Evolutionary conservation across 2,329 filamentous ascomycete genomes (phyloP).

Genomic region (Fusarium gaditjirri): DNA sequence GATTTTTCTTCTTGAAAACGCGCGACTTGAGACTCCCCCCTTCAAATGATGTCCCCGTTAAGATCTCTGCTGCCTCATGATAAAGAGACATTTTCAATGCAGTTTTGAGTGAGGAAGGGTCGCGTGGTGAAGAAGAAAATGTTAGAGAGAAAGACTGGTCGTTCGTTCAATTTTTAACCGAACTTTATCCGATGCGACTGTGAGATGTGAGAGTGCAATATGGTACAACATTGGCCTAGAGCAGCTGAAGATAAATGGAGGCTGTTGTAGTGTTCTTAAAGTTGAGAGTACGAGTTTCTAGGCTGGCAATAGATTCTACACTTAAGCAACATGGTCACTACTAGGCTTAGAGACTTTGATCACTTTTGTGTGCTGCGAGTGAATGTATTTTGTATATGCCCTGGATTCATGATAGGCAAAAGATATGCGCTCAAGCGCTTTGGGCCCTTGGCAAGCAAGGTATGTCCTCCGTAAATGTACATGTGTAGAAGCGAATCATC

Average conservation of each 20-base stretch:
- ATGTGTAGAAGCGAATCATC: slow-evolving; percentile 45
- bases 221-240: too few species aligned
- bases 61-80: slow-evolving; percentile 83
- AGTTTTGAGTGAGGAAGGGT: not conserved
- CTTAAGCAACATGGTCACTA: not conserved
- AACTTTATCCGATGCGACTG: slow-evolving; percentile 20
- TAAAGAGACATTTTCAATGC: slow-evolving; percentile 83
- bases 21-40: slow-evolving; percentile 90
- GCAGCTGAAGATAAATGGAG: not conserved
- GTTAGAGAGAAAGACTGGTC: slow-evolving; percentile 1
- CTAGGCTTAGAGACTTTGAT: not conserved
- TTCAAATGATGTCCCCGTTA: slow-evolving; percentile 63
- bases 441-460: slow-evolving; percentile 31
- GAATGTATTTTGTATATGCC: slow-evolving; percentile 5
- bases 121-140: slow-evolving; percentile 30
- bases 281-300: not conserved
- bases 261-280: not conserved
- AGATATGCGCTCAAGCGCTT: slow-evolving; percentile 16
- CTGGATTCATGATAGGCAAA: slow-evolving; percentile 35
- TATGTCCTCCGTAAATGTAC: slow-evolving; percentile 46
- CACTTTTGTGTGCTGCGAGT: not conserved
- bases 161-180: slow-evolving; percentile 26
- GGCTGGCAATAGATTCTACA: not conserved
- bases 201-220: not conserved
- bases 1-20: slow-evolving; percentile 77